Evolutionary conservation across 768 basidiomycete genomes (phyloP).

Genomic region (Suillus discolor): DNA sequence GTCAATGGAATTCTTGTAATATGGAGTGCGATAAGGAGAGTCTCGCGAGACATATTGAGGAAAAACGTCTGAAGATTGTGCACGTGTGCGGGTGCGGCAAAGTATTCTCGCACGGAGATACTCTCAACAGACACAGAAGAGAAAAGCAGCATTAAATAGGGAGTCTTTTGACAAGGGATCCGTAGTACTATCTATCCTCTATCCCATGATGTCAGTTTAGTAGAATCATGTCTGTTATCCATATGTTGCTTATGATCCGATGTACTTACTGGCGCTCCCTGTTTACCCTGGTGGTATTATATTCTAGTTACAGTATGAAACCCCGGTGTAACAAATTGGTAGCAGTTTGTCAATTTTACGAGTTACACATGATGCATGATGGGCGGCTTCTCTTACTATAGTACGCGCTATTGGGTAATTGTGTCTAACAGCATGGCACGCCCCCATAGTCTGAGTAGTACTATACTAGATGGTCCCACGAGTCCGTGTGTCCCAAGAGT

Average conservation of each 20-base stretch:
- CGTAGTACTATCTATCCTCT: neutral
- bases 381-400: no score
- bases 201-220: neutral
- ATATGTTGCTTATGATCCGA: neutral
- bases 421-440: no score
- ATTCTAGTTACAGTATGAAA: no score
- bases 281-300: neutral
- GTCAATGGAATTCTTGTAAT: neutral
- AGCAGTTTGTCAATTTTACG: no score
- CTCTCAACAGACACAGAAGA: constrained; percentile 23
- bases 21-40: neutral
- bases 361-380: no score
- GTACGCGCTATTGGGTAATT: no score
- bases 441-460: no score
- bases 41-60: constrained; percentile 24
- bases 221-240: neutral
- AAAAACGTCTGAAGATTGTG: constrained; percentile 21
- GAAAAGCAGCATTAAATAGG: neutral
- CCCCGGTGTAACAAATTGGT: no score
- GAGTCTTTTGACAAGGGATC: neutral
- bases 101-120: constrained; percentile 27
- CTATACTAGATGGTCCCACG: no score
- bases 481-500: no score
- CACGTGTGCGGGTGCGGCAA: constrained; percentile 27
- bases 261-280: no score